Conservation (phyloP, 2,329 filamentous ascomycete species). For the Cephalotrichum gorgonifer region DNA sequence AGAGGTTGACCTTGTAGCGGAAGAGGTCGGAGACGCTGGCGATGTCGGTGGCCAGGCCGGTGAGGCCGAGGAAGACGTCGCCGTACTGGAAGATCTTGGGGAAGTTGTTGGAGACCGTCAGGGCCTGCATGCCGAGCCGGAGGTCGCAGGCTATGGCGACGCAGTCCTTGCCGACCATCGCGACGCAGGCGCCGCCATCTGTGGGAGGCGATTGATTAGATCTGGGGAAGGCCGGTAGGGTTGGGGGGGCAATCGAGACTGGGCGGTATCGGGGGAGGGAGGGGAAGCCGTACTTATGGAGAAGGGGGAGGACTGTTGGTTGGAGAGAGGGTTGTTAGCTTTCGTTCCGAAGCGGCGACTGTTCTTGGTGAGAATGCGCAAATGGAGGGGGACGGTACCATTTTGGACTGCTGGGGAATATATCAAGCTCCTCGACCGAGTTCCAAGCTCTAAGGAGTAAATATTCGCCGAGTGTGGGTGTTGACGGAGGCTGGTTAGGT, state of each 20-base stretch:
- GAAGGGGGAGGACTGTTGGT: slow-evolving; percentile 80
- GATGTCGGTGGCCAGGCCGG: slow-evolving; percentile 92
- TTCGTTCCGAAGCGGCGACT: too few species aligned
- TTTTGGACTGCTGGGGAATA: not conserved
- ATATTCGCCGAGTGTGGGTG: slow-evolving; percentile 5
- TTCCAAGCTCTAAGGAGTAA: not conserved
- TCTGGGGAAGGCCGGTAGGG: too few species aligned
- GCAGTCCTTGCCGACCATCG: slow-evolving; percentile 99
- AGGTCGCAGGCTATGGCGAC: slow-evolving; percentile 99
- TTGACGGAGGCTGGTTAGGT: slow-evolving; percentile 9
- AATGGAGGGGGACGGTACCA: not conserved
- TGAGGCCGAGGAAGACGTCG: slow-evolving; percentile 89
- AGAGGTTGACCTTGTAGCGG: slow-evolving; percentile 99
- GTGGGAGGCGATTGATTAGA: slow-evolving; percentile 5
- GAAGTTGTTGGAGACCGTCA: slow-evolving; percentile 99
- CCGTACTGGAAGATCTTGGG: slow-evolving; percentile 99
- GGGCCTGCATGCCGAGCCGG: slow-evolving; percentile 87
- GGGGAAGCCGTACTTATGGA: slow-evolving; percentile 77
- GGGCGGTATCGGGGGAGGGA: slow-evolving; percentile 6
- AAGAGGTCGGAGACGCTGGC: slow-evolving; percentile 91
- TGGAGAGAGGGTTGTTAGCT: slow-evolving; percentile 20
- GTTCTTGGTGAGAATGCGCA: not conserved
- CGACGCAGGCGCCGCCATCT: slow-evolving; percentile 89
- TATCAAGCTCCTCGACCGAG: not conserved
- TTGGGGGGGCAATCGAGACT: slow-evolving; percentile 5